Base-by-base conservation (phyloP, 495 filamentous ascomycete species). In the Penicillium chermesinum region DNA sequence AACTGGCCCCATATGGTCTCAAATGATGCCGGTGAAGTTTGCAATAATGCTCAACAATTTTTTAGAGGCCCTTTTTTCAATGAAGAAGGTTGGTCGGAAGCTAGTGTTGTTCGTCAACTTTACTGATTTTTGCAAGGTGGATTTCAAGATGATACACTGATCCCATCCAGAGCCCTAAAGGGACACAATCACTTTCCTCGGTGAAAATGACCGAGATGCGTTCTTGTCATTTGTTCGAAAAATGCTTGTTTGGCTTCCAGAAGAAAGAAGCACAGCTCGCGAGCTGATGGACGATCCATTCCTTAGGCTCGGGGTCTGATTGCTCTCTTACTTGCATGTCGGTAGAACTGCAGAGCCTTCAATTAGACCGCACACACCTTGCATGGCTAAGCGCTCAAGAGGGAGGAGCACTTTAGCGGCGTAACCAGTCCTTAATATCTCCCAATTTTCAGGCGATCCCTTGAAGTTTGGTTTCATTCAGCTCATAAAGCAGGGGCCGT, bases 211-310 rank as follows among this genome's bases (percentile, higher is more conserved):
- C 0, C 21, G 36, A 35, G 17, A 46, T 1, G 18, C 2, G 7
- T 48, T 54, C 20, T 21, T 54, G 2, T 41, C 51, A 12, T 58
- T 58, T 35, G 46, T 49, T 2, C 33, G 38, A 1, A 21, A 35
- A 17, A 59, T 59, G 56, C 49, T 59, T 15, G 35, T 35, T 14
- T 55, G 56, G 56, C 49, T 41, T 2, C 49, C 52, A 7, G 52
- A 59, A 39, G 41, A 61, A 39, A 50, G 53, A 17, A 40, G 41
- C 21, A 56, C 64, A 12, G 67, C 63, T 47, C 64, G 55, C 15
- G 50, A 59, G 47, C 57, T 77, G 38, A 57, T 79, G 43, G 52
- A 62, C 20, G 83, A 78, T 57, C 82, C 84, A 7, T 77, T 87
- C 40, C 54, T 83, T n/a, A n/a, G n/a, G n/a, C n/a, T n/a, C n/a